Evolutionary conservation across 768 basidiomycete species (phyloP).

Genomic region (Lactarius tabidus): DNA sequence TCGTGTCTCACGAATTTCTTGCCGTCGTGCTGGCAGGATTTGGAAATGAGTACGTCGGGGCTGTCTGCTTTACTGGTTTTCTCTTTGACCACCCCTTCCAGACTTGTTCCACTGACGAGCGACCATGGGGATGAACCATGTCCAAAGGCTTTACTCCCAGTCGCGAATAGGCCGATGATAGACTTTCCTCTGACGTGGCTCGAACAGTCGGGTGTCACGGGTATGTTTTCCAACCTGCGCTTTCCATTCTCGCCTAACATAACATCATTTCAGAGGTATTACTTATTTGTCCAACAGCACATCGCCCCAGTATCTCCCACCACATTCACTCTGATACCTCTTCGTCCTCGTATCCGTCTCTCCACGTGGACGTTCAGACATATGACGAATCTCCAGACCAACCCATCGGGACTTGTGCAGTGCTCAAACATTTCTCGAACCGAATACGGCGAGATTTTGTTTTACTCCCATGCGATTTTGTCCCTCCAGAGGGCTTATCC

Average conservation of each 20-base stretch:
- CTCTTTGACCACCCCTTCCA: slow-evolving; percentile 31
- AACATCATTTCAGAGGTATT: slow-evolving; percentile 60
- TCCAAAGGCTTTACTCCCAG: slow-evolving; percentile 83
- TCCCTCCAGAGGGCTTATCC: slow-evolving; percentile 70
- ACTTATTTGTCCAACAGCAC: slow-evolving; percentile 76
- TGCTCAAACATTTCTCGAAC: slow-evolving; percentile 71
- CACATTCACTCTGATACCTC: slow-evolving; percentile 78
- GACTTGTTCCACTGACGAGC: slow-evolving; percentile 65
- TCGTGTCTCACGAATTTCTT: slow-evolving; percentile 71
- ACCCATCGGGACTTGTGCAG: slow-evolving; percentile 64
- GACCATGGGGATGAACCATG: slow-evolving; percentile 77
- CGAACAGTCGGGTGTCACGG: slow-evolving; percentile 80
- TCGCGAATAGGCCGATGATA: slow-evolving; percentile 85
- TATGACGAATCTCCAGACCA: slow-evolving; percentile 70
- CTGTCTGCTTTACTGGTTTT: background rate
- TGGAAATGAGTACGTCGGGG: slow-evolving; percentile 71
- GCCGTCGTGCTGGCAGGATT: slow-evolving; percentile 88
- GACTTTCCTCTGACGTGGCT: slow-evolving; percentile 84
- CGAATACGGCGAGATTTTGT: slow-evolving; percentile 85
- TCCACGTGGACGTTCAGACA: slow-evolving; percentile 74
- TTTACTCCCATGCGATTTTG: slow-evolving; percentile 86
- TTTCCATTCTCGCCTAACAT: slow-evolving; percentile 19
- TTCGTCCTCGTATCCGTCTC: slow-evolving; percentile 52
- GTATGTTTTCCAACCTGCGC: slow-evolving; percentile 38
- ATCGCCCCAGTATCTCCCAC: slow-evolving; percentile 73